A percentile compares a stretch with the other conserved stretches of the same genome.
These are phyloP conservation scores for Puccinia polysora DNA, from an alignment of 1,284 basidiomycete genomes.

Conservation along the genomic window DNA sequence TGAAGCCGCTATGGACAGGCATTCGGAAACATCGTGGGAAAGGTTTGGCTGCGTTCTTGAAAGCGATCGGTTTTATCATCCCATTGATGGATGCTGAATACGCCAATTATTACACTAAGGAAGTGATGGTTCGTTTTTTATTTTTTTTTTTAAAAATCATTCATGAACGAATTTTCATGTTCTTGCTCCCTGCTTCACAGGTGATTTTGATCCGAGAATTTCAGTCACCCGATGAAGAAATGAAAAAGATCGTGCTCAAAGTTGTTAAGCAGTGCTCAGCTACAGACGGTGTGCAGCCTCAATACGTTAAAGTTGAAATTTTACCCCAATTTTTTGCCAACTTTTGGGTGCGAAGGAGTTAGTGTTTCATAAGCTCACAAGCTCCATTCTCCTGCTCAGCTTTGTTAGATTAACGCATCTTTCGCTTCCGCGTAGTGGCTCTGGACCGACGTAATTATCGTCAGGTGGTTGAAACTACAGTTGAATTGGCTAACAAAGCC, in stretches of 20 bases:
- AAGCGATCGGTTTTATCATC: slow-evolving; percentile 98
- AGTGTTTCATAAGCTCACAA: no score
- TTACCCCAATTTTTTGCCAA: slow-evolving; percentile 99
- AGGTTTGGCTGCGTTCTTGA: slow-evolving; percentile 93
- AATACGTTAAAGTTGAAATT: slow-evolving; percentile 93
- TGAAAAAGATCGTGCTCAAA: slow-evolving; percentile 99
- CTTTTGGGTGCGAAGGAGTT: slow-evolving; percentile 67
- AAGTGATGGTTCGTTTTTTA: slow-evolving; percentile 54
- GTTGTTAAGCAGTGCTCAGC: slow-evolving; percentile 98
- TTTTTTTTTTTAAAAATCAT: neutral
- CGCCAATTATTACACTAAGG: slow-evolving; percentile 94
- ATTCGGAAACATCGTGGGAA: slow-evolving; percentile 97
- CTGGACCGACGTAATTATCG: slow-evolving; percentile 92
- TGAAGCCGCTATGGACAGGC: slow-evolving; percentile 97
- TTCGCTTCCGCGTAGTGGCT: slow-evolving; percentile 72
- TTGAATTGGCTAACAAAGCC: slow-evolving; percentile 92
- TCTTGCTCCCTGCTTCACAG: slow-evolving; percentile 59
- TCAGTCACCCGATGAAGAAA: slow-evolving; percentile 98
- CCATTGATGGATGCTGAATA: slow-evolving; percentile 99
- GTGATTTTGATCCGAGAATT: slow-evolving; percentile 98
- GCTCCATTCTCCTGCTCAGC: neutral
- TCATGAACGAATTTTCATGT: neutral
- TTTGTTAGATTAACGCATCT: slow-evolving; percentile 55
- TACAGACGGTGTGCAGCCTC: slow-evolving; percentile 89
- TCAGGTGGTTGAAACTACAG: slow-evolving; percentile 97